Base-by-base conservation (phyloP, 768 basidiomycete species). In the Nidularia pulvinata region DNA sequence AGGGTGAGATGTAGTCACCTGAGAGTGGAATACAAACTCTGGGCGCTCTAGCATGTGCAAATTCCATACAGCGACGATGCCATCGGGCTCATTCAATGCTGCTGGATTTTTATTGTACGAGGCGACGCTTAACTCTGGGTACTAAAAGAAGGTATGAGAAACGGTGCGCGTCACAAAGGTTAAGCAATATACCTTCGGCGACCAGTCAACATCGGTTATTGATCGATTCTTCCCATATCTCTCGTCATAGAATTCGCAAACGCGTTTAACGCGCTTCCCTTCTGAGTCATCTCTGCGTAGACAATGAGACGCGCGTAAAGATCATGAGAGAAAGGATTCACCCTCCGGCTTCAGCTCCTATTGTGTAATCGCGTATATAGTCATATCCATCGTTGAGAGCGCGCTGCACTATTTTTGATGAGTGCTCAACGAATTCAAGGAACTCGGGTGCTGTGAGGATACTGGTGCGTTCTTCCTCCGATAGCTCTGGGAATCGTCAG, bases 91-190 rank as follows among this genome's bases (percentile, higher is more conserved):
- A 60, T 97, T 95, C 46, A 94, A 69, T 0, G 94, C 91, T 4
- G 89, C 86, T 5, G 93, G 88, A 61, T 98, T 98, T 77, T 97
- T 98, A 77, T 98, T 99, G 66, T 99, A 99, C 3, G 97, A 91
- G 0, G 97, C 95, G 16, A 92, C 92, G 54, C 89, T 91, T 25
- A 99, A 82, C 70, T 99, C 97, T 6, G 95, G 96, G 63, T 93
- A 98, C 96, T 98, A 55, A 9, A 34, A 32, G 51, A 39, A 42
- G 13, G 39, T 6, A 22, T 30, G 33, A 50, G 30, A 34, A 48
- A 37, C 7, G 32, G 30, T 57, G 11, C n/a, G 14, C 39, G 16
- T n/a, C 2, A 2, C 30, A 19, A 32, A 5, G 13, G 46, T 7
- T 7, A 13, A 6, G 5, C 7, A 48, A 48, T 71, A 50, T 57